phyloP scores from a whole-genome alignment of 345 rosid species.

The Eutrema yunnanense region DNA sequence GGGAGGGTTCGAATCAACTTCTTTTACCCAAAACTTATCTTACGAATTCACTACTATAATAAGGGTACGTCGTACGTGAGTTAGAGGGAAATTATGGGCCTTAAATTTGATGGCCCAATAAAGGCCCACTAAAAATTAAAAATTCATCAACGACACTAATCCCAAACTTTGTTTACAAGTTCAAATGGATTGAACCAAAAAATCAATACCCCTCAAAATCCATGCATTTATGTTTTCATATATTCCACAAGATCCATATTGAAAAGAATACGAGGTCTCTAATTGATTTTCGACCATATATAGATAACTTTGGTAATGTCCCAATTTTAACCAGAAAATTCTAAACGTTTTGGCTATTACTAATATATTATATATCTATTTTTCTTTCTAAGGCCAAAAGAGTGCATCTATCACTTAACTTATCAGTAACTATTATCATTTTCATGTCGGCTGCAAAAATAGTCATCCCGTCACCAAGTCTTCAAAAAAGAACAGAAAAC shows the following conservation, averaged over 20 bases:
- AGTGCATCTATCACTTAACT: not conserved
- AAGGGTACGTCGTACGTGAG: not conserved
- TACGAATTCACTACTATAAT: not conserved
- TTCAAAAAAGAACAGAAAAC: not conserved
- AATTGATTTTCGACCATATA: not conserved
- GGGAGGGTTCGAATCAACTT: not conserved
- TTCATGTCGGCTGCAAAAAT: conserved; percentile 11
- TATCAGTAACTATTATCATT: not conserved
- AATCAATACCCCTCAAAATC: not conserved
- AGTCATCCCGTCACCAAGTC: not conserved
- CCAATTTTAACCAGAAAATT: not conserved
- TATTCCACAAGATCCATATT: not conserved
- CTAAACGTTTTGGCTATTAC: not conserved
- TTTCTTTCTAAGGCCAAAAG: not conserved
- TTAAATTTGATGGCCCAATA: not conserved
- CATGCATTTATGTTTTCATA: not conserved
- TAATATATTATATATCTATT: not conserved
- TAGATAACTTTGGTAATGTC: not conserved
- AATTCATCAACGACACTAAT: not conserved
- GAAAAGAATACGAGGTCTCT: not conserved
- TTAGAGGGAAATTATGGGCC: not conserved
- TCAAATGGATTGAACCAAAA: not conserved
- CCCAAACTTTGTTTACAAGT: not conserved
- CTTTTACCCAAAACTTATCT: not conserved
- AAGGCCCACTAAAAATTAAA: not conserved